phyloP scores from a whole-genome alignment of 495 filamentous ascomycete genomes.

The Penicillium daleae region DNA sequence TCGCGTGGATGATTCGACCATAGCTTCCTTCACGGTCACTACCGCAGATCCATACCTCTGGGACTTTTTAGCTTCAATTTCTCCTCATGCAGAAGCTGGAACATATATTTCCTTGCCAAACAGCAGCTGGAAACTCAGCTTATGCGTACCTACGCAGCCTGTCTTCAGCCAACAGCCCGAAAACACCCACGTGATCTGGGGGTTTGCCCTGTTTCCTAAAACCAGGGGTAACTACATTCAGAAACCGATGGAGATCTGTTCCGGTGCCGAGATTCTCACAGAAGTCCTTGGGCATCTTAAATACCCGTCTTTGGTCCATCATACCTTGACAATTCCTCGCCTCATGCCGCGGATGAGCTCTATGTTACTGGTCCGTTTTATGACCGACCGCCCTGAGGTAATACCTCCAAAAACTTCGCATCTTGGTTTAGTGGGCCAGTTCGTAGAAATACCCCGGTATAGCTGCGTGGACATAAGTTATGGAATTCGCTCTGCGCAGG shows the following conservation, averaged over 20 bases:
- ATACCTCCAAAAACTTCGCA: conserved; percentile 18
- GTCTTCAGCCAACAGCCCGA: conserved; percentile 36
- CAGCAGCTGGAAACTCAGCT: conserved; percentile 39
- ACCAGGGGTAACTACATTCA: conserved; percentile 37
- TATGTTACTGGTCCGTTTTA: conserved; percentile 9
- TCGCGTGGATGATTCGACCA: conserved; percentile 28
- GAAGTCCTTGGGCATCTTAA: conserved; percentile 40
- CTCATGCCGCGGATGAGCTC: conserved; percentile 29
- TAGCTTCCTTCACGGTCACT: conserved; percentile 46
- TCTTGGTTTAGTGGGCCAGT: conserved; percentile 21
- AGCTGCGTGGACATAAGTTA: conserved; percentile 18
- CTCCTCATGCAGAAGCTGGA: conserved; percentile 15
- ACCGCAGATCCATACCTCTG: conserved; percentile 30
- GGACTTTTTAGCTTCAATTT: conserved; percentile 19
- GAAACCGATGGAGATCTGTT: conserved; percentile 41
- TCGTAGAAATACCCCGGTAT: conserved; percentile 18
- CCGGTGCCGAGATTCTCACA: conserved; percentile 37
- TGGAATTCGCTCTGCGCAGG: conserved; percentile 10
- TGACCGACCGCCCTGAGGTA: conserved; percentile 10
- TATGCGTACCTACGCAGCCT: conserved; percentile 40
- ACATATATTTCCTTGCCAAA: conserved; percentile 33
- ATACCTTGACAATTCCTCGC: conserved; percentile 23
- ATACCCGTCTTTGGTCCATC: not conserved
- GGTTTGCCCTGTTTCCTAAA: conserved; percentile 36
- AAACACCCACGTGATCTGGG: conserved; percentile 38